A percentile compares a stretch with the other conserved stretches of the same genome.
Conservation (phyloP, 208 protist genomes). For the Leishmania tarentolae region DNA sequence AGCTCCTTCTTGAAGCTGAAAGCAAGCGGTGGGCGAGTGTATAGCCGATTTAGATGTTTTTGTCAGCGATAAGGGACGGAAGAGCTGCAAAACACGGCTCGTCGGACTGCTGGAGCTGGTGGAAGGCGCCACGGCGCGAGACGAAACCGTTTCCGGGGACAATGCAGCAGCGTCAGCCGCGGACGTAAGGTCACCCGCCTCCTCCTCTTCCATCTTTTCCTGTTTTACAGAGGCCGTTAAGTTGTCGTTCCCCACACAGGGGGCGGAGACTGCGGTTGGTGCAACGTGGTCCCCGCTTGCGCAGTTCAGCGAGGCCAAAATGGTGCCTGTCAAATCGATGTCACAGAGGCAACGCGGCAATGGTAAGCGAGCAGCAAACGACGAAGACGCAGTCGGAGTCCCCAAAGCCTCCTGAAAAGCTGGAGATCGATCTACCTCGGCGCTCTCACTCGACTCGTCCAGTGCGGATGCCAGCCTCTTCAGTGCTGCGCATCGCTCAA, state of each 20-base stretch:
- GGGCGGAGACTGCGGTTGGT: neutral
- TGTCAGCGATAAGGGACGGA: constrained; percentile 4
- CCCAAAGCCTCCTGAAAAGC: neutral
- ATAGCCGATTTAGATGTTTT: neutral
- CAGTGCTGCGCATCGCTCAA: constrained; percentile 49
- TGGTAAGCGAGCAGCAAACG: constrained; percentile 4
- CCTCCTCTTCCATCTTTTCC: constrained; percentile 8
- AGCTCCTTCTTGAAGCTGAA: neutral
- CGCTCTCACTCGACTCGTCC: constrained; percentile 18
- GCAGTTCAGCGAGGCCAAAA: constrained; percentile 10
- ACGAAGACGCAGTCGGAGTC: neutral
- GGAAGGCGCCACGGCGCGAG: neutral
- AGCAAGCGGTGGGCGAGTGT: neutral
- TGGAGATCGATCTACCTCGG: neutral
- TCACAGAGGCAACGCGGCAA: constrained; percentile 17
- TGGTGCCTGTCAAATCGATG: constrained; percentile 18
- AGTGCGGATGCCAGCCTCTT: constrained; percentile 31
- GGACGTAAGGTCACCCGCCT: neutral
- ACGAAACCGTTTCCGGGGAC: neutral
- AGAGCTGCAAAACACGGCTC: constrained; percentile 15
- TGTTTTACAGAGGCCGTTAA: neutral
- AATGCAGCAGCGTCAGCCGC: neutral
- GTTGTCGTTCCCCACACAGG: neutral
- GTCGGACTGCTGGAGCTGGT: constrained; percentile 3
- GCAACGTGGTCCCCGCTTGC: neutral